Conservation (phyloP, 768 basidiomycete genomes). For the Rossbeevera mucosa region DNA sequence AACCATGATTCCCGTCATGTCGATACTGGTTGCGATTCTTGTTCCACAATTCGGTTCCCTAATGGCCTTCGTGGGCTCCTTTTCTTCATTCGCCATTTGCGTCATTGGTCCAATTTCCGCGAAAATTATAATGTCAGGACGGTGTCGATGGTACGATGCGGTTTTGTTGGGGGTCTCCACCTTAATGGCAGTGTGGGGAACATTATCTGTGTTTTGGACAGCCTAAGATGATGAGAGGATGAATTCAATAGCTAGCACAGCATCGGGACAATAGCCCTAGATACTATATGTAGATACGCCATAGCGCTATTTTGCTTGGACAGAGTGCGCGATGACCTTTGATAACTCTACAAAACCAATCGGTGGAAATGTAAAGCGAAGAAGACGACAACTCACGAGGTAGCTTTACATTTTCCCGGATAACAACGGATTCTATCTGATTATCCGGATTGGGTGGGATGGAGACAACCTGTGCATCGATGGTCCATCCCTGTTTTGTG, state of each 20-base stretch:
- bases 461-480: slow-evolving; percentile 55
- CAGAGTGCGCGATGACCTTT: slow-evolving; percentile 72
- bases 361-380: neutral
- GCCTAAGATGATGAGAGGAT: slow-evolving; percentile 10
- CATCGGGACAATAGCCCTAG: neutral
- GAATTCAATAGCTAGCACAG: neutral
- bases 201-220: slow-evolving; percentile 55
- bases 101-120: slow-evolving; percentile 74
- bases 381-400: slow-evolving; percentile 54
- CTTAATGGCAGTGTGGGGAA: slow-evolving; percentile 77
- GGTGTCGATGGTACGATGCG: slow-evolving; percentile 49
- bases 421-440: slow-evolving; percentile 79
- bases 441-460: slow-evolving; percentile 85
- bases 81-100: slow-evolving; percentile 73
- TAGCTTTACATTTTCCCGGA: slow-evolving; percentile 78
- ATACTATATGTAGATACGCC: slow-evolving; percentile 1
- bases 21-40: slow-evolving; percentile 66
- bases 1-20: slow-evolving; percentile 50
- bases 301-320: slow-evolving; percentile 42
- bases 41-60: slow-evolving; percentile 76
- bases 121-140: slow-evolving; percentile 54
- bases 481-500: slow-evolving; percentile 61
- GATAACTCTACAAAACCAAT: slow-evolving; percentile 51
- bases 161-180: slow-evolving; percentile 47
- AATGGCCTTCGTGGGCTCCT: slow-evolving; percentile 92